Conservation (phyloP, 495 filamentous ascomycete species). For the Glarea lozoyensis region DNA sequence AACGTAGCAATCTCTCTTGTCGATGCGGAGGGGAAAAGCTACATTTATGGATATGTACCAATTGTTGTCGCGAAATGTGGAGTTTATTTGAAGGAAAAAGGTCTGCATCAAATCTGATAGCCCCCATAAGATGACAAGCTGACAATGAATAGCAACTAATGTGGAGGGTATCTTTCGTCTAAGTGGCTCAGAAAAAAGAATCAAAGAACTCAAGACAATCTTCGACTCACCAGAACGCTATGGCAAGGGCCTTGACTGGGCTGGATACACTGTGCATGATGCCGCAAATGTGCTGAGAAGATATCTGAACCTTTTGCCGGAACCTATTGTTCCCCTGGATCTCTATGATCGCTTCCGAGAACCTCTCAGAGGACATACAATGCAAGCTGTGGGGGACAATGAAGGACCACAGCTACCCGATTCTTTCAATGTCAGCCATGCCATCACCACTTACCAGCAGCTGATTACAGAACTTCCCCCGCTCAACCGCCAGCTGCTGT, state of each 20-base stretch:
- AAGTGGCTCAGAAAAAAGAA: slow-evolving; percentile 92
- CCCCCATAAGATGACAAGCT: background rate
- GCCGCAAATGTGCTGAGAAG: slow-evolving; percentile 92
- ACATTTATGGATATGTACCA: slow-evolving; percentile 97
- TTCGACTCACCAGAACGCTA: slow-evolving; percentile 96
- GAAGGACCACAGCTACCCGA: slow-evolving; percentile 43
- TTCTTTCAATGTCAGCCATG: slow-evolving; percentile 63
- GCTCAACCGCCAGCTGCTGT: slow-evolving; percentile 85
- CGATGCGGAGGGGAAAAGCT: slow-evolving; percentile 83
- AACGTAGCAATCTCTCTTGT: slow-evolving; percentile 97
- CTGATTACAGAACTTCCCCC: slow-evolving; percentile 89
- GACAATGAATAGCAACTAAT: slow-evolving; percentile 64
- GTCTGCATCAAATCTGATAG: slow-evolving; percentile 40
- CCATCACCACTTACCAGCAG: slow-evolving; percentile 76
- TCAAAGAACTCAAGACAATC: slow-evolving; percentile 85
- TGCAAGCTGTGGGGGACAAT: slow-evolving; percentile 54
- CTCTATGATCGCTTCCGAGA: slow-evolving; percentile 88
- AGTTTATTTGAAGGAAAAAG: slow-evolving; percentile 97
- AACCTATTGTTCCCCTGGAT: slow-evolving; percentile 92
- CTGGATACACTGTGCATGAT: slow-evolving; percentile 97
- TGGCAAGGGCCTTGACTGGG: slow-evolving; percentile 94
- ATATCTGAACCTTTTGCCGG: slow-evolving; percentile 89
- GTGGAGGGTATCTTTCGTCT: slow-evolving; percentile 96
- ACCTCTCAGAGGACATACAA: slow-evolving; percentile 70
- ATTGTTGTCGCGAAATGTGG: slow-evolving; percentile 99